Evolutionary conservation across 495 filamentous ascomycete genomes (phyloP).

Genomic region (Podospora anserina): DNA sequence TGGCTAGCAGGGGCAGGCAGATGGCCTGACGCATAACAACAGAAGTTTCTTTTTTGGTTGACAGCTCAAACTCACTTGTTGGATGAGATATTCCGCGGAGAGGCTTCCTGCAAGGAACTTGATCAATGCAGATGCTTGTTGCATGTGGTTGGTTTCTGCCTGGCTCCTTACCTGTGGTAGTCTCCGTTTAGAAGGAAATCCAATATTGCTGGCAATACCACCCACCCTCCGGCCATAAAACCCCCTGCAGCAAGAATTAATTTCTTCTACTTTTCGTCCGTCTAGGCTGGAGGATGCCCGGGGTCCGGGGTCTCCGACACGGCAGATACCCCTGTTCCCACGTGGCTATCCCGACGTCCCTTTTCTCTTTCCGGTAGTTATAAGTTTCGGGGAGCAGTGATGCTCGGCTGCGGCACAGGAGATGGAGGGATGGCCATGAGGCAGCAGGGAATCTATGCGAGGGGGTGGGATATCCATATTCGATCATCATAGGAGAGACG

Average conservation of each 20-base stretch:
- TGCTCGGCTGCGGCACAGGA: background rate
- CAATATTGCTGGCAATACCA: too few relatives aligned
- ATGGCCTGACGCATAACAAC: background rate
- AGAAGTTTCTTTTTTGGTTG: background rate
- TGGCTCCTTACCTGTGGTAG: background rate
- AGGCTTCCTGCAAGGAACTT: background rate
- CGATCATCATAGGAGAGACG: too few relatives aligned
- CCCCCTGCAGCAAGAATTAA: too few relatives aligned
- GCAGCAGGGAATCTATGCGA: background rate
- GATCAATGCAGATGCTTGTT: background rate
- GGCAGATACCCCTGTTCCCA: background rate
- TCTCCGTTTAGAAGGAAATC: too few relatives aligned
- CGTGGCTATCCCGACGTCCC: background rate
- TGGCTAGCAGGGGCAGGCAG: background rate
- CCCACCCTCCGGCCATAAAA: too few relatives aligned
- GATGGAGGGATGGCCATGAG: background rate
- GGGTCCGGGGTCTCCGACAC: too few relatives aligned
- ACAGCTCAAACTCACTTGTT: background rate
- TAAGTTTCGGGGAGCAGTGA: background rate
- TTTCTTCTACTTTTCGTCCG: too few relatives aligned
- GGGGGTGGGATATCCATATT: background rate
- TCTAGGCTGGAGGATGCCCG: too few relatives aligned
- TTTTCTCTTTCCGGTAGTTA: background rate
- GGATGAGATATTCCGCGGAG: too few relatives aligned
- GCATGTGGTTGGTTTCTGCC: background rate